phyloP scores from a whole-genome alignment of 1,284 basidiomycete species.

The Cutaneotrichosporon mucoides region DNA sequence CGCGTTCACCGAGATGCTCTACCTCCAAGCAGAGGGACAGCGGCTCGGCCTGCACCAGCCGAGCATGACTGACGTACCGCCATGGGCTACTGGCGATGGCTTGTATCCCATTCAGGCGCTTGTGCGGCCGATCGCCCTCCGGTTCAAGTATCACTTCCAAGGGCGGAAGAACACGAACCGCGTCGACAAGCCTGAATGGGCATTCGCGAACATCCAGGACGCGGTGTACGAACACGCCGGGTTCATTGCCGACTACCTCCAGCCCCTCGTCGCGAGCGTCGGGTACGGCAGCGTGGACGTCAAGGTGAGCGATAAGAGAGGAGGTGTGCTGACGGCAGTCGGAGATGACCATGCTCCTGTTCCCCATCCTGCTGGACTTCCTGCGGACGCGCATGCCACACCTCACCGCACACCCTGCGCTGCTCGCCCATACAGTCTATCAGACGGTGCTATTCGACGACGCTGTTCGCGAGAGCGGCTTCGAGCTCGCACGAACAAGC shows the following conservation, averaged over 20 bases:
- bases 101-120: slow-evolving; percentile 79
- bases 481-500: slow-evolving; percentile 56
- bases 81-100: slow-evolving; percentile 47
- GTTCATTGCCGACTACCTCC: slow-evolving; percentile 73
- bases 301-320: slow-evolving; percentile 56
- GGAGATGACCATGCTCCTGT: slow-evolving; percentile 69
- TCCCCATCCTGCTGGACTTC: slow-evolving; percentile 67
- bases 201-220: slow-evolving; percentile 84
- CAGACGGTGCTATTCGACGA: slow-evolving; percentile 86
- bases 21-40: slow-evolving; percentile 62
- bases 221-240: slow-evolving; percentile 71
- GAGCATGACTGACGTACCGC: slow-evolving; percentile 4
- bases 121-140: slow-evolving; percentile 73
- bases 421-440: slow-evolving; percentile 93
- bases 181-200: slow-evolving; percentile 98
- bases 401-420: slow-evolving; percentile 69
- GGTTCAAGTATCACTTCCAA: slow-evolving; percentile 97
- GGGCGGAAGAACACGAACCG: slow-evolving; percentile 80
- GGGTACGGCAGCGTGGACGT: slow-evolving; percentile 65
- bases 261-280: slow-evolving; percentile 62
- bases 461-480: slow-evolving; percentile 70
- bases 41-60: slow-evolving; percentile 7
- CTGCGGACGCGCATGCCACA: slow-evolving; percentile 68
- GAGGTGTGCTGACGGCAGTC: slow-evolving; percentile 52
- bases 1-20: slow-evolving; percentile 69